Evolutionary conservation across 1,284 basidiomycete genomes (phyloP).

Genomic region (Ceratorhiza oryzae-sativae): DNA sequence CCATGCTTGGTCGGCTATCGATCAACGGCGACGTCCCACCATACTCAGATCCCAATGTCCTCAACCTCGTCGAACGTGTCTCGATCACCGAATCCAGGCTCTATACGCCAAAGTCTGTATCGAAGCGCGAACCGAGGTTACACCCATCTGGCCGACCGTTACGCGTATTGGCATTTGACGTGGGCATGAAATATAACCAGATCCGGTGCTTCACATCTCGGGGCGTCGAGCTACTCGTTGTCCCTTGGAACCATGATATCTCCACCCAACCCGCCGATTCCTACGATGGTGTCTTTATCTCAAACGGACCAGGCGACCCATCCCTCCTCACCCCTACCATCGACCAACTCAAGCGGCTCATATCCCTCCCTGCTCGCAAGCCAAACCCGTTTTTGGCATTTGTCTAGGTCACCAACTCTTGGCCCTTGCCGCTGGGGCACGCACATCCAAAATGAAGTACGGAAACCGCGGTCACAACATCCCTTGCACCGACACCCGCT

Average conservation of each 20-base stretch:
- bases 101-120: constrained; percentile 65
- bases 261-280: constrained; percentile 73
- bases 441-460: constrained; percentile 98
- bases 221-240: constrained; percentile 95
- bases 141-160: constrained; percentile 83
- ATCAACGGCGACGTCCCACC: constrained; percentile 73
- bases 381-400: constrained; percentile 96
- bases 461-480: constrained; percentile 99
- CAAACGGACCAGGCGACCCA: constrained; percentile 98
- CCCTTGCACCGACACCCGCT: constrained; percentile 93
- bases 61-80: constrained; percentile 91
- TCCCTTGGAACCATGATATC: constrained; percentile 98
- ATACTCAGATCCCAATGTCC: constrained; percentile 88
- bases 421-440: constrained; percentile 92
- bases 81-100: constrained; percentile 75
- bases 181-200: constrained; percentile 99
- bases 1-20: constrained; percentile 86
- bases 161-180: constrained; percentile 91
- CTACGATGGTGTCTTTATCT: constrained; percentile 96
- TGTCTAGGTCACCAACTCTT: constrained; percentile 98
- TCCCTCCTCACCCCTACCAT: constrained; percentile 83
- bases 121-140: constrained; percentile 57
- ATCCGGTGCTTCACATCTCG: constrained; percentile 95
- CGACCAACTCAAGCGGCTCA: constrained; percentile 70
- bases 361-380: constrained; percentile 61